Evolutionary conservation across 2,329 filamentous ascomycete species (phyloP), one percentile per base, ranked within the genome.

Genomic region (Penicillium sp.): DNA sequence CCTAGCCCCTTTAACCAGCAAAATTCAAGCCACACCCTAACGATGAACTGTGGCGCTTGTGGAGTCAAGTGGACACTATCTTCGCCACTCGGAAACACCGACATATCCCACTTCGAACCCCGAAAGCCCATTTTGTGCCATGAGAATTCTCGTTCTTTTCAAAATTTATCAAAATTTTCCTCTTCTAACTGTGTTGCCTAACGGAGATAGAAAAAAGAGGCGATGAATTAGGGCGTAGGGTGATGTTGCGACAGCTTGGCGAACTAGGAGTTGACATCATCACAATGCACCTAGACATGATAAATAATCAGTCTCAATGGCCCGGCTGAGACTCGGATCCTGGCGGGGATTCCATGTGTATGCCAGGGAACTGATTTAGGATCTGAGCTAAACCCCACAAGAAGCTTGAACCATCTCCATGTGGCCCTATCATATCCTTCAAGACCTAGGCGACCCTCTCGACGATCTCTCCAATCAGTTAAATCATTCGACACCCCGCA

Each of bases 401-500:
- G 40, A 57, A 61, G 56, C 56, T 63, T 60, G 45, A 29, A 44
- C 40, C 43, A 48, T 33, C 34, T 40, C 40, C 36, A 39, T 52
- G 13, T 21, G 10, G 44, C 39, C 34, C 53, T 57, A 54, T 51
- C 46, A 48, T 23, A 50, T 57, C 44, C 29, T 45, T 52, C 10
- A 50, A 34, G 31, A n/a, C 43, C 34, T 41, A 38, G 50, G 29
- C 36, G 62, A 66, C 65, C 61, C 48, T 45, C 21, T 33, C 34
- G 62, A 50, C 53, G 60, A 66, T 65, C 60, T 55, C 51, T 49
- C 50, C 58, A 60, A 59, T 63, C 63, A 59, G 61, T 59, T 44
- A 38, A 23, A 57, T 53, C 19, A 50, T 25, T 31, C 8, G 2
- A 43, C 23, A 1, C n/a, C 19, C 19, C 19, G n/a, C 19, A 13